These are phyloP conservation scores for Cystobasidiaceae sp. DNA, from an alignment of 1,284 basidiomycete species.

Conservation along the genomic window DNA sequence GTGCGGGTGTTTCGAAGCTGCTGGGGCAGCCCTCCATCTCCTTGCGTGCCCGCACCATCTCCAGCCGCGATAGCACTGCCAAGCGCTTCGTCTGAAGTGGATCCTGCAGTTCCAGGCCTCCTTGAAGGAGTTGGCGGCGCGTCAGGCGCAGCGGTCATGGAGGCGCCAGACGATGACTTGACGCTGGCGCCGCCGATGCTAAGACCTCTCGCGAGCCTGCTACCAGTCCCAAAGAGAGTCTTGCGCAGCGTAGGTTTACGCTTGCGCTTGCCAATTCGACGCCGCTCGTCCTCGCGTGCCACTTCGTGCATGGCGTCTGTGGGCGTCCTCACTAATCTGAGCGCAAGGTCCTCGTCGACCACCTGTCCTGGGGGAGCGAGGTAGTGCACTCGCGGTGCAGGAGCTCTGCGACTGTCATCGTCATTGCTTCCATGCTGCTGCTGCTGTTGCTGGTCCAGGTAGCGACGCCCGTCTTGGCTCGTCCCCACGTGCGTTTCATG, in stretches of 20 bases:
- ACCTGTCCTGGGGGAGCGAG: slow-evolving; percentile 3
- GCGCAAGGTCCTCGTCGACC: slow-evolving; percentile 56
- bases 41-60: background rate
- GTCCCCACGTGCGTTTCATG: background rate
- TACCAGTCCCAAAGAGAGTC: slow-evolving; percentile 5
- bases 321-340: slow-evolving; percentile 81
- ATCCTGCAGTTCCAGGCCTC: slow-evolving; percentile 3
- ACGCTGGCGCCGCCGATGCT: slow-evolving; percentile 5
- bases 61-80: background rate
- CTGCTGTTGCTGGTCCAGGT: background rate
- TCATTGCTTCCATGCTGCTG: background rate
- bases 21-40: slow-evolving; percentile 4
- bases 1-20: slow-evolving; percentile 21
- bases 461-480: background rate
- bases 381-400: background rate
- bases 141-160: background rate
- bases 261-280: slow-evolving; percentile 52
- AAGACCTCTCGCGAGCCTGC: slow-evolving; percentile 5
- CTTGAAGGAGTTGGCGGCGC: background rate
- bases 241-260: slow-evolving; percentile 50
- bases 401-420: background rate
- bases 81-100: background rate
- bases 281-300: slow-evolving; percentile 65
- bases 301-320: slow-evolving; percentile 81
- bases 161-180: background rate